Evolutionary conservation across 345 rosid genomes (phyloP).

Genomic region (Euphorbia peplus): DNA sequence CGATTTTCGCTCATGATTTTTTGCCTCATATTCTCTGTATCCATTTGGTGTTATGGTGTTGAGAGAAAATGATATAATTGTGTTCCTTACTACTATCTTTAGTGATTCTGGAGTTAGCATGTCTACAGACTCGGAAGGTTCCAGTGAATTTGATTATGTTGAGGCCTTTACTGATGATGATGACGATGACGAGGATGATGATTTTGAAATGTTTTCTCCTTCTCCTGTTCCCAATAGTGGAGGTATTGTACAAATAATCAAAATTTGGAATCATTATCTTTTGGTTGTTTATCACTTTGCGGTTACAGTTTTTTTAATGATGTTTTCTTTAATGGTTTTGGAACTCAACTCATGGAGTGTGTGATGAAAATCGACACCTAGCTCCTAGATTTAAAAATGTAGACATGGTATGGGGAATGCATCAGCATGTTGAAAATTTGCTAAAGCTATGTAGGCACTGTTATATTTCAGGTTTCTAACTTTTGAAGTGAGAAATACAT

Average conservation of each 20-base stretch:
- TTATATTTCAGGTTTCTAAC: not conserved
- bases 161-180: conserved; percentile 46
- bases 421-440: not conserved
- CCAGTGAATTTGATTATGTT: conserved; percentile 56
- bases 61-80: not conserved
- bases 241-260: conserved; percentile 41
- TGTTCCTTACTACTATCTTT: conserved; percentile 27
- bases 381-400: not conserved
- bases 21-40: too few species aligned
- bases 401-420: not conserved
- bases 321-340: not conserved
- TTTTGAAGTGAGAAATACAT: not conserved
- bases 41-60: not conserved
- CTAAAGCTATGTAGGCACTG: not conserved
- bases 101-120: conserved; percentile 69
- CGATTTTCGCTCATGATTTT: not conserved
- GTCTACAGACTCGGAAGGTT: conserved; percentile 52
- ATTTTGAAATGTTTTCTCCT: conserved; percentile 27
- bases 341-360: not conserved
- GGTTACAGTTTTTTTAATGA: not conserved
- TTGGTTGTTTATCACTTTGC: not conserved
- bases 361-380: not conserved
- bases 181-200: conserved; percentile 37
- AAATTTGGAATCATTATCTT: not conserved
- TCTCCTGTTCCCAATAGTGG: conserved; percentile 62